Evolutionary conservation across 345 rosid genomes (phyloP), one percentile per base, ranked within the genome.

Genomic region (Physaria fendleri): DNA sequence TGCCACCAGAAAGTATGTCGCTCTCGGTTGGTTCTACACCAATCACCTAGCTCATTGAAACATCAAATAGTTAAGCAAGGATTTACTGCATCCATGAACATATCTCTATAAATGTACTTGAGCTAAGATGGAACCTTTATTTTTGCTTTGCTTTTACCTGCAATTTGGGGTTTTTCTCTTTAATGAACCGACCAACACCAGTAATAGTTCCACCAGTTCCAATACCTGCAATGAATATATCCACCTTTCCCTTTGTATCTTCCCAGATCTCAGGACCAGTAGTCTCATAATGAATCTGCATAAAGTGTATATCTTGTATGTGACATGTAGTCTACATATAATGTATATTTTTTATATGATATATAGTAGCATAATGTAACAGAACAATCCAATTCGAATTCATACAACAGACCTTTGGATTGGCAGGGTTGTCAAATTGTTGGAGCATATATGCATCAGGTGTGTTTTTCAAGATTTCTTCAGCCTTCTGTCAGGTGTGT

Each of bases 161-260:
- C 4, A 75, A 46, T n/a, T 74, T 75, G 32, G 95, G 78, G 40
- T 82, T 88, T 67, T 84, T 65, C 78, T 91, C 90, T 78, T 85
- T 88, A 12, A 85, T 76, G 67, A 52, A 90, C 59, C 54, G 78
- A 22, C 96, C 97, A 60, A 72, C 94, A 41, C 94, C 97, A 14
- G 85, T 40, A 52, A 85, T 78, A n/a, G 96, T 87, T 51, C 97
- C 97, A 48, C 89, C 94, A 25, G 96, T 90, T 71, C 97, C 96
- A 59, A 90, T 79, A 45, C 91, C 94, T 0, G 82, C 81, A 76
- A 90, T 52, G 30, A 87, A 74, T 53, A 77, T 78, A 68, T 90
- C 95, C 54, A 87, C 87, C 68, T 85, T 83, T 16, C 96, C 96
- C 46, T 56, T 81, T 8, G 87, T 83, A 67, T 82, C 88, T 56